Evolutionary conservation across 1,284 basidiomycete species (phyloP), one percentile per base, ranked within the genome.

Genomic region (Psilocybe mexicana): DNA sequence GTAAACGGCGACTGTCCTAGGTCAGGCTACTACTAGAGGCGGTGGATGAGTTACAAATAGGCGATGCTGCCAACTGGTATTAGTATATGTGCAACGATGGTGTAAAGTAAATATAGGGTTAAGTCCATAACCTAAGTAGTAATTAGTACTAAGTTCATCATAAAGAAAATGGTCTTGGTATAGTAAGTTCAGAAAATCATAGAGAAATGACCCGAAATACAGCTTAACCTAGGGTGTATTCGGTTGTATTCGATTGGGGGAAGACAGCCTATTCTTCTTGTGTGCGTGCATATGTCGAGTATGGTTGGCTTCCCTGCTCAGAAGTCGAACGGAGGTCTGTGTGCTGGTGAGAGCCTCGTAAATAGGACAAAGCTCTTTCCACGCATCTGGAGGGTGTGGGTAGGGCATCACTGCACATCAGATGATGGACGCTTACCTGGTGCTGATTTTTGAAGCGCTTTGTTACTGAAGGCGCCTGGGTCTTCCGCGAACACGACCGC

Each of bases 401-500:
- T n/a, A 58, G 46, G 33, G 0, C 47, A 48, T 43, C 49, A 28
- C 11, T 28, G 42, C 5, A 44, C 3, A 45, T 6, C 18, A n/a
- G 11, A 49, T 5, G 6, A 43, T 33, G 46, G 26, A 43, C 43
- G 33, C 11, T 43, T 47, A 44, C 40, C 46, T 43, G 52, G 52
- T 10, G 43, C 33, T 3, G 52, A 12, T 18, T 24, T 33, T 30
- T 14, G 5, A 14, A 28, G 14, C 3, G 2, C 8, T 44, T 43
- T 42, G 43, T 12, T 14, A 18, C 18, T 44, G 11, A 59, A 46
- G 2, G 47, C 45, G 0, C 50, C 50, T 8, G 55, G 61, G 55
- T 76, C 71, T 61, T 79, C 76, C 3, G 75, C 75, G 44, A 79
- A 73, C 3, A 78, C 76, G 24, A 78, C 65, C 11, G 76, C 76